Conservation (phyloP, 768 basidiomycete species). For the Inosperma sp. region DNA sequence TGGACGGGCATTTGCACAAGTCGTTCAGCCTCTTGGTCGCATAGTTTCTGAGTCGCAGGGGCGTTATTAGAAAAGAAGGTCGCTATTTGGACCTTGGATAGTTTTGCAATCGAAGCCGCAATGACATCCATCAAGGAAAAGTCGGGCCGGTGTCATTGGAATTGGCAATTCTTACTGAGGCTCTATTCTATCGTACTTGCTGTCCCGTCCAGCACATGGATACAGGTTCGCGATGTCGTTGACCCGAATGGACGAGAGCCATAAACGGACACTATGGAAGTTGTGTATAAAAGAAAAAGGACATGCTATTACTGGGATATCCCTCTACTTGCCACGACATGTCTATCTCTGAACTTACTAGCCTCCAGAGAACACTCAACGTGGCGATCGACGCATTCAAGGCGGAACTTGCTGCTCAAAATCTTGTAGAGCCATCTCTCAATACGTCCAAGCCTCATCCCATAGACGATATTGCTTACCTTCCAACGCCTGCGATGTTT, state of each 20-base stretch:
- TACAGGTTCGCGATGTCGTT: no score
- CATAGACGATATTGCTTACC: conserved; percentile 33
- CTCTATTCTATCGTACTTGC: no score
- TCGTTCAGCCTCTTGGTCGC: background rate
- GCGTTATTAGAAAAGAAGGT: background rate
- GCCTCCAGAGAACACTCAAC: conserved; percentile 38
- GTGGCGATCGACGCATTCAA: conserved; percentile 36
- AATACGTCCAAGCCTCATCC: conserved; percentile 34
- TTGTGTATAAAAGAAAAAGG: no score
- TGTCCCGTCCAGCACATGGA: no score
- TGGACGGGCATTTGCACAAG: background rate
- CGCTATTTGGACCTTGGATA: background rate
- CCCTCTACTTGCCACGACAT: conserved; percentile 12
- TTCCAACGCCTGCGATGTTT: conserved; percentile 34
- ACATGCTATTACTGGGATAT: no score
- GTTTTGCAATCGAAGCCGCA: background rate
- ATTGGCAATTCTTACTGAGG: no score
- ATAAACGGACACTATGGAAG: no score
- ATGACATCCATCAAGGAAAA: no score
- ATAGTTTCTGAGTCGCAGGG: background rate
- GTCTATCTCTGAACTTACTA: conserved; percentile 35
- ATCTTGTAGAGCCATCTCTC: conserved; percentile 34
- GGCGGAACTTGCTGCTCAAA: conserved; percentile 33
- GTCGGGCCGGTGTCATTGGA: no score
- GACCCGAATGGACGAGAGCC: no score